Conservation (phyloP, 176 grass and related monocot genomes). For the Aegilops sharonensis region DNA sequence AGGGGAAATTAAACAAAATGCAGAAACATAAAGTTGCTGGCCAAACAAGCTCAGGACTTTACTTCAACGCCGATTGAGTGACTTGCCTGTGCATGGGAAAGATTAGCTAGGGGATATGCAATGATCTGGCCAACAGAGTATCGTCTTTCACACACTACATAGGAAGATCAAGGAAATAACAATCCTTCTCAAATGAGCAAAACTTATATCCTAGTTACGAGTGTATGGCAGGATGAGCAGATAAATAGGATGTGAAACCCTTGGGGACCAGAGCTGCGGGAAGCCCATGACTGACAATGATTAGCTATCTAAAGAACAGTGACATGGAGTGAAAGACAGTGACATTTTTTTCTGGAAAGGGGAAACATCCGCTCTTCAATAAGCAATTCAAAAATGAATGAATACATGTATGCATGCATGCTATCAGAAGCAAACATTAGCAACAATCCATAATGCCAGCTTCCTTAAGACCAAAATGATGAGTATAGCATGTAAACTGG, state of each 20-base stretch:
- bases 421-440: background rate
- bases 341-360: background rate
- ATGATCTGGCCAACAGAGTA: background rate
- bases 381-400: background rate
- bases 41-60: conserved; percentile 3
- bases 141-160: background rate
- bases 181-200: background rate
- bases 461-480: background rate
- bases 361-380: background rate
- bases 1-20: background rate
- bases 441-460: background rate
- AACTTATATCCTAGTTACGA: conserved; percentile 9
- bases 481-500: background rate
- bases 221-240: background rate
- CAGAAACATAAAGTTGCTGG: background rate
- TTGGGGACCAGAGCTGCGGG: background rate
- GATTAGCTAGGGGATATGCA: background rate
- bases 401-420: background rate
- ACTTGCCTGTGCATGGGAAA: conserved; percentile 3
- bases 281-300: conserved; percentile 24
- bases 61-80: background rate
- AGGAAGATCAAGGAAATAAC: background rate
- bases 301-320: conserved; percentile 10
- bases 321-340: conserved; percentile 18
- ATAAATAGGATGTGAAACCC: conserved; percentile 24